A percentile compares a stretch with the other conserved stretches of the same genome.
Conservation (phyloP, 2,329 filamentous ascomycete genomes). For the Curvularia lunata region DNA sequence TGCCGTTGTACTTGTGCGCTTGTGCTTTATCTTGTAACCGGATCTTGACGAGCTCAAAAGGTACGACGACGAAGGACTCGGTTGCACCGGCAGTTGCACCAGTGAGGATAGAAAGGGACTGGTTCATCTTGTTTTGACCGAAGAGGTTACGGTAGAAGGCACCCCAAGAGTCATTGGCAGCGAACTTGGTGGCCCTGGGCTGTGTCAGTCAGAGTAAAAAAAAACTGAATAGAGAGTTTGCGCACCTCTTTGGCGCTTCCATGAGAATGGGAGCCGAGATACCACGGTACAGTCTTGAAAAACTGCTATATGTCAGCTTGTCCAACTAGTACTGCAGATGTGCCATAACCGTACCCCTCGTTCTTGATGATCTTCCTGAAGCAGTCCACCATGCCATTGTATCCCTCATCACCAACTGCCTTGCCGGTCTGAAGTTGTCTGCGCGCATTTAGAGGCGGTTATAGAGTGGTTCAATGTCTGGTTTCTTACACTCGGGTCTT, state of each 20-base stretch:
- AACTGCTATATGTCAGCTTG: slow-evolving; percentile 57
- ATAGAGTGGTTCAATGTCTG: slow-evolving; percentile 8
- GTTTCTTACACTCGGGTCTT: slow-evolving; percentile 88
- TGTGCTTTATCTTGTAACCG: slow-evolving; percentile 94
- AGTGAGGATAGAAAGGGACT: slow-evolving; percentile 88
- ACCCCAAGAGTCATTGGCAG: slow-evolving; percentile 98
- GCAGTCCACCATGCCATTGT: slow-evolving; percentile 98
- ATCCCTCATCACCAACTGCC: slow-evolving; percentile 76
- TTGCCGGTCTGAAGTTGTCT: slow-evolving; percentile 86
- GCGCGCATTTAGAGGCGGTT: slow-evolving; percentile 36
- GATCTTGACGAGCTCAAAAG: slow-evolving; percentile 98
- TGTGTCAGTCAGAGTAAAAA: slow-evolving; percentile 15
- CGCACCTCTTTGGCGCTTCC: slow-evolving; percentile 84
- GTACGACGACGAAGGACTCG: slow-evolving; percentile 95
- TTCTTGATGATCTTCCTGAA: slow-evolving; percentile 96
- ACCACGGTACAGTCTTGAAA: slow-evolving; percentile 91
- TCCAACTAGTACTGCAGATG: neutral
- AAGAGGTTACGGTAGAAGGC: slow-evolving; percentile 90
- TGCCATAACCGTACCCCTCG: slow-evolving; percentile 73
- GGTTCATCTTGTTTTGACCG: slow-evolving; percentile 84
- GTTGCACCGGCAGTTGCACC: slow-evolving; percentile 94
- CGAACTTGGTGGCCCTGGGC: slow-evolving; percentile 89
- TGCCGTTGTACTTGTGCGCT: slow-evolving; percentile 83
- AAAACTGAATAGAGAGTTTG: neutral
- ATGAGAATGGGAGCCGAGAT: slow-evolving; percentile 96